Evolutionary conservation across 345 rosid genomes (phyloP), one percentile per base, ranked within the genome.

Genomic region (Litchi chinensis): DNA sequence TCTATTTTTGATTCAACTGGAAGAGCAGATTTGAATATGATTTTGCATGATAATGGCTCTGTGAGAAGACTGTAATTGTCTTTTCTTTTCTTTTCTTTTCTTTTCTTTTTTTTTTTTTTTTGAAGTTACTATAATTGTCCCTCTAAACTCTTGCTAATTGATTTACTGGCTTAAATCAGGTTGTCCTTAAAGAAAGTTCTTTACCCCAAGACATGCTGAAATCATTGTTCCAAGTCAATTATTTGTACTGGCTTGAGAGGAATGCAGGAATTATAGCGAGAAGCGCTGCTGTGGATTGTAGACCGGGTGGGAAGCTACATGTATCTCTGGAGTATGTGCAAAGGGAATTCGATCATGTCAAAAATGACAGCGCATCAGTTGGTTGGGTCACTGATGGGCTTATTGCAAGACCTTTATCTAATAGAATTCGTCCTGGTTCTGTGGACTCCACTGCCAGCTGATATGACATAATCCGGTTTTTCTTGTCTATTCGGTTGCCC

Each of bases 351-450:
- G 86, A 90, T 86, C 90, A 93, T 68, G 94, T 82, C 6, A 96
- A 86, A 80, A 89, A 80, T 39, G 97, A 96, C 82, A 90, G 97
- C 1, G 87, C 85, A 77, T 79, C 89, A 10, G 86, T 82, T 32
- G 99, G 98, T 65, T 96, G 99, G 98, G 83, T 87, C 8, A 85
- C 90, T 48, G 94, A 91, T 65, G 97, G 99, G 71, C 97, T 96
- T 56, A 88, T 96, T 73, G 95, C 99, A 10, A 89, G 99, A 87
- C 94, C 97, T 85, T 89, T 85, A 57, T 88, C 97, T 4, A 83
- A 77, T 76, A 89, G 98, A 86, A 90, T 93, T 64, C 85, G 80
- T 59, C 79, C 79, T 15, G 90, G 87, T 79, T 67, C 54, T 32
- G 15, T 66, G 39, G 63, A 81, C 50, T 74, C 82, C 2, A 68